Percentiles rank a stretch among this genome's conserved stretches.
Conservation (phyloP, 1,284 basidiomycete genomes). For the Cryptococcus floricola region DNA sequence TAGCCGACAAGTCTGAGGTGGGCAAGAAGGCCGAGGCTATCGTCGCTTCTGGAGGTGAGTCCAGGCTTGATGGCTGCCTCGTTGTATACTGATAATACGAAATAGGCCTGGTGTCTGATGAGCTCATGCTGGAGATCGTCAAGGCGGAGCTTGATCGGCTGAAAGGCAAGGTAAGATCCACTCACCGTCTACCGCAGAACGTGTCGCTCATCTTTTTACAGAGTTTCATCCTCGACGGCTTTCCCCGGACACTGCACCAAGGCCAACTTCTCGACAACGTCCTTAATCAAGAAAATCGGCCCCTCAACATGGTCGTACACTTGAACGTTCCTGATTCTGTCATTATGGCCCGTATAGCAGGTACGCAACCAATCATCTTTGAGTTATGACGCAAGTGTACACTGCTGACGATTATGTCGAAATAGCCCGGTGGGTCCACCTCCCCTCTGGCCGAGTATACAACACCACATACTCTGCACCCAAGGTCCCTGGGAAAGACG, state of each 20-base stretch:
- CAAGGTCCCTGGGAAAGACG: constrained; percentile 78
- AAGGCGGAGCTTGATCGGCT: constrained; percentile 45
- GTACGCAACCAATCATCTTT: constrained; percentile 33
- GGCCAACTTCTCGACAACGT: constrained; percentile 71
- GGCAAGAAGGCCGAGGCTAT: constrained; percentile 44
- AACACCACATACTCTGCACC: constrained; percentile 89
- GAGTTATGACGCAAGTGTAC: not conserved
- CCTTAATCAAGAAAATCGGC: constrained; percentile 42
- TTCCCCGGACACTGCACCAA: constrained; percentile 88
- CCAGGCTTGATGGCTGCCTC: not conserved
- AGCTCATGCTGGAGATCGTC: constrained; percentile 49
- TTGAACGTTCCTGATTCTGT: constrained; percentile 86
- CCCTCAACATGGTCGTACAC: constrained; percentile 83
- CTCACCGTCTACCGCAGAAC: not conserved
- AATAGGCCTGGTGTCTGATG: constrained; percentile 47
- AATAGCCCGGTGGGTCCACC: constrained; percentile 84
- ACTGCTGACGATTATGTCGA: not conserved
- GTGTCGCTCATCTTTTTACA: constrained; percentile 7
- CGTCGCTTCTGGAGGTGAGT: constrained; percentile 45
- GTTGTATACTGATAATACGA: constrained; percentile 1
- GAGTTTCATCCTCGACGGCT: constrained; percentile 91
- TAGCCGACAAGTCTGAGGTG: constrained; percentile 40
- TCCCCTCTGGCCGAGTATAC: constrained; percentile 89
- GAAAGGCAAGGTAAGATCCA: constrained; percentile 33
- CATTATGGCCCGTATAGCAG: constrained; percentile 81